Base-by-base conservation (phyloP, 352 stramenopile genomes). In the Phytopythium kandeliae region DNA sequence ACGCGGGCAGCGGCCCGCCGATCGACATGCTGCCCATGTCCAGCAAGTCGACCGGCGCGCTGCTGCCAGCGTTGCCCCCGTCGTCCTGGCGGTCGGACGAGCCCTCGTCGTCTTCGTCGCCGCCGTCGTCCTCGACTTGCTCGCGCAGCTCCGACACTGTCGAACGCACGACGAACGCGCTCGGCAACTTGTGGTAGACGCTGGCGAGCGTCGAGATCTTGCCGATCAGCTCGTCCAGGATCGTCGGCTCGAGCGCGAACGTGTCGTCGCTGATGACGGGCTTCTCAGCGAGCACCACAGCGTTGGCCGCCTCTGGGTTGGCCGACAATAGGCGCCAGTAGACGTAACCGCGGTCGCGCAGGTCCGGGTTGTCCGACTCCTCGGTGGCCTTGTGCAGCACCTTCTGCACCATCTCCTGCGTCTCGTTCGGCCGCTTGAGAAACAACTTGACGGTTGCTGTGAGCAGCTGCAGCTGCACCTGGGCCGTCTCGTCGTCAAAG, bases 381-480 rank as follows among this genome's bases (percentile, higher is more conserved):
- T 99, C 96, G 0, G 97, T 99, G 13, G 96, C 96, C 70, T 99
- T 94, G 58, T 97, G 92, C 26, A 99, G 67, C 9, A 99, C 96
- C 38, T 96, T 90, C 63, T 99, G 96, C 2, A 99, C 96, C 96
- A 99, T 98, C 13, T 91, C 85, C 46, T 97, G 88, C 2, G 89
- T 96, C 62, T 95, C 81, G 46, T 95, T 95, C 7, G 89, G 88
- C 25, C 90, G 79, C 65, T 99, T 99, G 24, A 99, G 71, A 74
- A 99, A 99, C 26, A 98, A 89, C 78, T 99, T 99, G 25, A 99
- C 97, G 5, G 96, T 98, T 28, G 97, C 96, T 8, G 97, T 99
- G 28, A 99, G 78, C 17, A 99, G 65, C 67, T 99, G 96, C 21
- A 99, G 75, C 70, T 99, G 97, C 19, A 99, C 97, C 30, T 97